Base-by-base conservation (phyloP, 352 stramenopile genomes). In the Pythium volutum region DNA sequence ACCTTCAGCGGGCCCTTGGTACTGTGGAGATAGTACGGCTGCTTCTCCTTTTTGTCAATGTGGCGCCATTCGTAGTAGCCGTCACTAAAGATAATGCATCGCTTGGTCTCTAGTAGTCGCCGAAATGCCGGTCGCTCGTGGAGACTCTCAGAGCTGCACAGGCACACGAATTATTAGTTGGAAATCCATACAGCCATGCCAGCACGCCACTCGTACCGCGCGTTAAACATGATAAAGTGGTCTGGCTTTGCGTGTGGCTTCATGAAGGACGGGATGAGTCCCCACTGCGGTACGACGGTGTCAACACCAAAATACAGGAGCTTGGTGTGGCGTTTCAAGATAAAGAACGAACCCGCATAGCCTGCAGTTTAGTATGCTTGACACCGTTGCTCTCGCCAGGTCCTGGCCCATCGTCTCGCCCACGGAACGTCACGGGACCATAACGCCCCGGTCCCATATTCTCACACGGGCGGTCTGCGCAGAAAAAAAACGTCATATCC, bases 61-160 rank as follows among this genome's bases (percentile, higher is more conserved):
- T 93, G 82, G 36, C 94, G 84, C 90, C 90, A 97, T 59, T 97
- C 90, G 61, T 96, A 97, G 64, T 96, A 97, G 9, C 90, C 90
- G 59, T 96, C 84, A 59, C 86, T 89, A 0, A 94, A 54, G 38
- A 97, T 80, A 31, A 96, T 77, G 55, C 88, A 96, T 65, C 87
- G 80, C 27, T 80, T 82, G 0, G 71, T 74, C 38, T 91, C 72
- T 26, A 97, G 53, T 16, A 97, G 64, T 12, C 86, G 75, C 39
- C 75, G 81, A 64, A 88, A 93, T 2, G 85, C 85, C 15, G 85
- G 85, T 8, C 83, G 75, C 51, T 95, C 83, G 12, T 74, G 68
- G 41, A 95, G 11, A 52, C 66, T 89, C 42, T 90, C 83, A 7
- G 83, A 91, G 14, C 85, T 94, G 49, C 7, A 59, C 39, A 12